A percentile compares a stretch with the other conserved stretches of the same genome.
Conservation (phyloP, 768 basidiomycete genomes). For the Russula emetica region DNA sequence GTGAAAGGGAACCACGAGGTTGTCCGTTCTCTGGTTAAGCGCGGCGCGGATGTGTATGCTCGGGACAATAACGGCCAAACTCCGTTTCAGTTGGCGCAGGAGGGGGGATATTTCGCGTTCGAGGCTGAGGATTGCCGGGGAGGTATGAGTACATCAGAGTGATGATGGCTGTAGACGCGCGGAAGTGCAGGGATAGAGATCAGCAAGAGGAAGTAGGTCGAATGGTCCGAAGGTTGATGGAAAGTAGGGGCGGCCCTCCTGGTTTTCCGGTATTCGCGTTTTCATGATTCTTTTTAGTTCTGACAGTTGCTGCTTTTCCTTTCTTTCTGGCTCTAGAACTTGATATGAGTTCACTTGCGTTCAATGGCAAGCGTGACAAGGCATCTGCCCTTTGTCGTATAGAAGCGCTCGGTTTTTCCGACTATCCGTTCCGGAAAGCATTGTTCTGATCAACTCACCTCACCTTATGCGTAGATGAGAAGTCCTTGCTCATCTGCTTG, state of each 20-base stretch:
- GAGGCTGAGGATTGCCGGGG: background rate
- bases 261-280: background rate
- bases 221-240: background rate
- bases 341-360: background rate
- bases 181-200: background rate
- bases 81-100: conserved; percentile 19
- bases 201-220: background rate
- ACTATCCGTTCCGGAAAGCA: background rate
- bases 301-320: background rate
- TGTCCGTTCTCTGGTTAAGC: background rate
- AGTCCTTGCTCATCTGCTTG: background rate
- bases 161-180: background rate
- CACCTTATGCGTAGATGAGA: background rate
- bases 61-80: background rate
- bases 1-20: background rate
- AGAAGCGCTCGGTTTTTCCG: too few species aligned
- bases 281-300: background rate
- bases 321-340: background rate
- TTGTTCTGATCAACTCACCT: background rate
- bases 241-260: background rate
- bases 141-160: background rate
- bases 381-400: background rate
- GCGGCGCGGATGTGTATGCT: background rate
- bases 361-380: background rate
- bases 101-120: background rate